phyloP scores from a whole-genome alignment of 768 basidiomycete genomes.

The Pleurotus giganteus region DNA sequence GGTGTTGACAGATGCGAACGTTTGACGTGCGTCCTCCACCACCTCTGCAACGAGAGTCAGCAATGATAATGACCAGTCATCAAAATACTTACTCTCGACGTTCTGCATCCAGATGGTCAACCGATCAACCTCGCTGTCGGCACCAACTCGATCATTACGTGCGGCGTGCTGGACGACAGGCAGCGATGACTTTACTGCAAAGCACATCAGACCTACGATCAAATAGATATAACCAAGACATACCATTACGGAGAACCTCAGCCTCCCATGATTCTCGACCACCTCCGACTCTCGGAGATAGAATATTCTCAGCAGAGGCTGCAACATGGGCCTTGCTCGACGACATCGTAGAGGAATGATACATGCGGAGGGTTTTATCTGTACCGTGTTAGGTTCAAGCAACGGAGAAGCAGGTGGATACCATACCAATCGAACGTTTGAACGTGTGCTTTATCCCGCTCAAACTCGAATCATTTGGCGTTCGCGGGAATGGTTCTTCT shows the following conservation, averaged over 20 bases:
- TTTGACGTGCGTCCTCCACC: conserved; percentile 76
- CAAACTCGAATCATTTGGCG: conserved; percentile 27
- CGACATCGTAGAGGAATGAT: conserved; percentile 59
- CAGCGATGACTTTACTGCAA: conserved; percentile 47
- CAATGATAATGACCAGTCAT: conserved; percentile 11
- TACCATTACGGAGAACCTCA: conserved; percentile 46
- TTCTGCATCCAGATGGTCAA: conserved; percentile 83
- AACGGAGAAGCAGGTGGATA: neutral
- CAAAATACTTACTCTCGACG: conserved; percentile 66
- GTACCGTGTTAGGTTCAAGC: neutral
- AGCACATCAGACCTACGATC: neutral
- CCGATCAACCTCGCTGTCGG: conserved; percentile 57
- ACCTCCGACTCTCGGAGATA: conserved; percentile 21
- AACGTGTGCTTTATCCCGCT: conserved; percentile 65
- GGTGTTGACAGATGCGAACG: conserved; percentile 56
- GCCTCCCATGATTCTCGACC: conserved; percentile 49
- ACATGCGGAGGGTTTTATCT: conserved; percentile 71
- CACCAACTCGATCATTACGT: conserved; percentile 49
- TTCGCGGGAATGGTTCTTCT: conserved; percentile 22
- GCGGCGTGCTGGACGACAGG: conserved; percentile 53
- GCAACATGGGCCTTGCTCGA: conserved; percentile 45
- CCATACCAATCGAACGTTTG: conserved; percentile 64
- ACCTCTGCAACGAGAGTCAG: conserved; percentile 49
- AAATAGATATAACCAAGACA: conserved; percentile 7
- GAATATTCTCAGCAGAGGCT: conserved; percentile 27